Conservation (phyloP, 139 green algal genomes). For the Chlamydomonas schloesseri region DNA sequence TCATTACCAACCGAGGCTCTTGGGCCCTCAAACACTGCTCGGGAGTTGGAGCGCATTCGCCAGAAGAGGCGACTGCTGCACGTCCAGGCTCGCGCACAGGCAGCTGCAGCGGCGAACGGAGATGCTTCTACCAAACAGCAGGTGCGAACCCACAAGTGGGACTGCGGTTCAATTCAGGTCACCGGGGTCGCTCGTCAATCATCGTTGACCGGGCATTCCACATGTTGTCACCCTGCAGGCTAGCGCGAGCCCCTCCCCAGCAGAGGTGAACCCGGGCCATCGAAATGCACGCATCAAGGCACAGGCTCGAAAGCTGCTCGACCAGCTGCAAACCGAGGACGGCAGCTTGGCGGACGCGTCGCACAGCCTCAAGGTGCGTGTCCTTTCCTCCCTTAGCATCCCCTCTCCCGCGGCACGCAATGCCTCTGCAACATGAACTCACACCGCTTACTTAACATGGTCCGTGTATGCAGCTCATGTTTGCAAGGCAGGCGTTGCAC, state of each 20-base stretch:
- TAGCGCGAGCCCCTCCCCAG: no score
- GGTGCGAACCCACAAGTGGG: no score
- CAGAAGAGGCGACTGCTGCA: no score
- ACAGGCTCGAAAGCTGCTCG: slow-evolving; percentile 27
- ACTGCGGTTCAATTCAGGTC: no score
- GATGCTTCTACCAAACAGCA: no score
- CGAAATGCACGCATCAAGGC: slow-evolving; percentile 35
- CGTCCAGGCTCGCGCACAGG: no score
- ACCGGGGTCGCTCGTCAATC: neutral
- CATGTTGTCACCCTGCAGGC: no score
- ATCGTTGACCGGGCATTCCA: neutral
- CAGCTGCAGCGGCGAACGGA: no score
- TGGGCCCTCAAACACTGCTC: no score
- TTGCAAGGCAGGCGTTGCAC: slow-evolving; percentile 20
- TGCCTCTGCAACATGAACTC: neutral
- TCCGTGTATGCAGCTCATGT: neutral
- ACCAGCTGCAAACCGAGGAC: slow-evolving; percentile 25
- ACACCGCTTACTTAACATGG: neutral
- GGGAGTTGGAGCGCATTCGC: no score
- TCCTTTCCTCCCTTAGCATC: neutral
- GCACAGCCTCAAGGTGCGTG: slow-evolving; percentile 20
- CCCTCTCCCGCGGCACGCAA: neutral
- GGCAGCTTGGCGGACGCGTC: slow-evolving; percentile 9
- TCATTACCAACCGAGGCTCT: no score
- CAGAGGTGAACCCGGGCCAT: neutral